Evolutionary conservation across 805 yeast genomes (phyloP).

Genomic region (Candida quercuum): DNA sequence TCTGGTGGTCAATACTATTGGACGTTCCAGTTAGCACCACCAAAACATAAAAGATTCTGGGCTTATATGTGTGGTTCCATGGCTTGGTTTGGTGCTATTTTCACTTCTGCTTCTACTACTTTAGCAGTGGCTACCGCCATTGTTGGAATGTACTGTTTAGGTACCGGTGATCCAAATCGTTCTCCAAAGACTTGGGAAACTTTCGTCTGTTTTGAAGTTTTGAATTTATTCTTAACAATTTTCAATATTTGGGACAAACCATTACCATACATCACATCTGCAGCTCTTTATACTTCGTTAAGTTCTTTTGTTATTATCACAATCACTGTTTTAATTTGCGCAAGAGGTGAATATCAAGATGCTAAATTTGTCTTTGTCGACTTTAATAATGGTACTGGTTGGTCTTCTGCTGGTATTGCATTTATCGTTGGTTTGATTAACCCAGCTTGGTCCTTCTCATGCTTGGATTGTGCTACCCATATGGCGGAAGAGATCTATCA

Average conservation of each 20-base stretch:
- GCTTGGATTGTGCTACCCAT: conserved; percentile 66
- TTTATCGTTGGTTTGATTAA: conserved; percentile 59
- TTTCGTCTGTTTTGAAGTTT: conserved; percentile 41
- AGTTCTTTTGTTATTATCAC: conserved; percentile 46
- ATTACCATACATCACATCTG: conserved; percentile 41
- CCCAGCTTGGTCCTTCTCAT: conserved; percentile 62
- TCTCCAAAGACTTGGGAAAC: conserved; percentile 44
- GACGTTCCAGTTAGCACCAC: conserved; percentile 48
- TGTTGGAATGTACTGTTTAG: conserved; percentile 43
- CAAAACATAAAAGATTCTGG: conserved; percentile 26
- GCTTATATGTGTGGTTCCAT: conserved; percentile 52
- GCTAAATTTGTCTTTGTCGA: conserved; percentile 47
- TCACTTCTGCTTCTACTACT: conserved; percentile 54
- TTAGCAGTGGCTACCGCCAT: conserved; percentile 45
- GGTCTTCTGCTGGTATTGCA: conserved; percentile 51
- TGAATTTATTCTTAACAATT: conserved; percentile 36
- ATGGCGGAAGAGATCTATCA: conserved; percentile 59
- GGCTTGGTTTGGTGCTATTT: conserved; percentile 57
- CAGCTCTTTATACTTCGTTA: conserved; percentile 46
- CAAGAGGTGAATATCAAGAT: conserved; percentile 44
- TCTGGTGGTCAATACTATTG: conserved; percentile 57
- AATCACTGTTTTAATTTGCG: conserved; percentile 43
- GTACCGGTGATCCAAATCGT: conserved; percentile 27
- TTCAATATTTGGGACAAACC: conserved; percentile 45
- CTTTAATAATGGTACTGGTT: conserved; percentile 53